phyloP scores from a whole-genome alignment of 306 rosid genomes.

The Cicer yamashitae region DNA sequence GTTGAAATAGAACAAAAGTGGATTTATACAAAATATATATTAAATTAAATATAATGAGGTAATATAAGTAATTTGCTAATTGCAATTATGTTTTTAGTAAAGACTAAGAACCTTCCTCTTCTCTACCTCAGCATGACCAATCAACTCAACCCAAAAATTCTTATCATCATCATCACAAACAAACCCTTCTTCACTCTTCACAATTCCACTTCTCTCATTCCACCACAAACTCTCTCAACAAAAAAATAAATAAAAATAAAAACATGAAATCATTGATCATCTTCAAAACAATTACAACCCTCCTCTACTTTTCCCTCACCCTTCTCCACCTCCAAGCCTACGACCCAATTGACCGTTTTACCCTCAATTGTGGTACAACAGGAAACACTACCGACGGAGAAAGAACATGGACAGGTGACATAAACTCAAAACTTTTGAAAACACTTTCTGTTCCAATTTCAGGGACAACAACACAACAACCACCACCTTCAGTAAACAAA shows the following conservation, averaged over 20 bases:
- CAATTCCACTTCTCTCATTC: neutral
- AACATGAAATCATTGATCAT: slow-evolving; percentile 25
- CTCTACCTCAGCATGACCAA: neutral
- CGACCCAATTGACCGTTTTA: slow-evolving; percentile 36
- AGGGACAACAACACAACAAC: neutral
- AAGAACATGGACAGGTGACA: slow-evolving; percentile 51
- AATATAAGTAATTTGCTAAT: neutral
- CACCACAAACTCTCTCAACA: slow-evolving; percentile 7
- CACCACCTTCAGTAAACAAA: slow-evolving; percentile 15
- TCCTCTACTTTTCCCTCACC: slow-evolving; percentile 22
- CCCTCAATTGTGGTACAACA: slow-evolving; percentile 50
- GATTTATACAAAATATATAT: too few relatives aligned
- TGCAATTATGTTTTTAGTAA: neutral
- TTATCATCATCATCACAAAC: slow-evolving; percentile 1
- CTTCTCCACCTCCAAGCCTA: slow-evolving; percentile 42
- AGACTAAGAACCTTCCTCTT: neutral
- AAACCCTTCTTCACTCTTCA: slow-evolving; percentile 14
- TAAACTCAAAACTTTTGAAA: slow-evolving; percentile 37
- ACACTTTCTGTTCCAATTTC: neutral
- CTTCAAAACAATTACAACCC: neutral
- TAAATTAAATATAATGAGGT: neutral
- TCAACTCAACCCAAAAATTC: neutral
- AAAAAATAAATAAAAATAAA: neutral
- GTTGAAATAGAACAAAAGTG: too few relatives aligned
- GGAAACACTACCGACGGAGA: slow-evolving; percentile 38